Base-by-base conservation (phyloP, 2,329 filamentous ascomycete species). In the Colletotrichum viniferum region DNA sequence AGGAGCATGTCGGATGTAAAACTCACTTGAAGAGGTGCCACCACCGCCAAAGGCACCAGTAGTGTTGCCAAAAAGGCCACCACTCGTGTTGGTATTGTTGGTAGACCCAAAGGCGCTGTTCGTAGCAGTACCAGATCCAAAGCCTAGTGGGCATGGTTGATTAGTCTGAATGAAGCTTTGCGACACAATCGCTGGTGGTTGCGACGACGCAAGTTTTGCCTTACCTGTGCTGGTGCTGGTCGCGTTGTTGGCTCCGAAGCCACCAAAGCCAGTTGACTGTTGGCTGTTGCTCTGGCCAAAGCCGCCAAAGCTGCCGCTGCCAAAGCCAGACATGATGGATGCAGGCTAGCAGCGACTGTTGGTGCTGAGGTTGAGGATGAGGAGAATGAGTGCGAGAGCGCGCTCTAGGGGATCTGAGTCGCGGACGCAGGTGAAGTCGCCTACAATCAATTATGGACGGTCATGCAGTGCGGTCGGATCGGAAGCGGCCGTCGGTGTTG, bases 201-300 rank as follows among this genome's bases (percentile, higher is more conserved):
- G 58, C 32, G 43, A 69, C 43, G 58, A 61, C 69, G 58, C 12
- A 34, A 76, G 38, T 56, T 65, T 70, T 61, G 30, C 88, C 90
- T 82, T 91, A 93, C 91, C 90, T 84, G 88, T 81, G 77, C 81
- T 84, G 71, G 84, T 82, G 16, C 38, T 73, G 24, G 18, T 58
- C 78, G 81, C 43, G 78, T 81, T 85, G 76, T 80, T 86, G 71
- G 84, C 68, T 52, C 89, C 89, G 75, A 91, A 93, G 60, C 91
- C 91, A 79, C 90, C 90, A 83, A 94, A 94, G 26, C 85, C 86
- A 65, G 78, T 79, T 26, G 83, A 79, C 80, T 84, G 78, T 81
- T 87, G 84, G 65, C 84, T 85, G 81, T 89, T 91, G 77, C 88
- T 89, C 81, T 89, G 88, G 85, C 91, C 91, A 84, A 93, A 93